Base-by-base conservation (phyloP, 139 green algal genomes). In the Dunaliella primolecta region DNA sequence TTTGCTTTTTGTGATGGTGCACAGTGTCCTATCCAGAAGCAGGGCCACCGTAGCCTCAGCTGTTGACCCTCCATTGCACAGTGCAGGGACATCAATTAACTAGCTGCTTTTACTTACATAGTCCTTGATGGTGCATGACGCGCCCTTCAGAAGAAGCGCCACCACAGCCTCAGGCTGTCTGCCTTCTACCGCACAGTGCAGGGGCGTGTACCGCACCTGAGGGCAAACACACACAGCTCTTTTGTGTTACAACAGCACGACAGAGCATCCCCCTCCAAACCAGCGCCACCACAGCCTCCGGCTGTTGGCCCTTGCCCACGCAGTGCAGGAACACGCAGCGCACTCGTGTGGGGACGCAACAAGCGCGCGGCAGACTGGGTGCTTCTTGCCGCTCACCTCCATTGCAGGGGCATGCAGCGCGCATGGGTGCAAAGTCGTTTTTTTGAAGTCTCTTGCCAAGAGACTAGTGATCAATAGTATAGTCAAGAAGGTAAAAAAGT, bases 141-240 rank as follows among this genome's bases (percentile, higher is more conserved):
- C 80, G 2, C 80, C 80, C 0, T 24, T 15, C 56, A 78, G 36
- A 11, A 84, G 46, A 46, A 84, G 55, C 7, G 24, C 56, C 80
- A 78, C 80, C 80, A 84, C 80, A 20, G 80, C 80, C 1, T 33
- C 32, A 0, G 80, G 2, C 56, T 84, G 80, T 3, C 36, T 46
- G 55, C 80, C 80, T 30, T 84, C 80, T 30, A 84, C 56, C 2
- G 80, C 80, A 31, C 80, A 84, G 21, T 84, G 80, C 80, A 84
- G 80, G 1, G 80, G 34, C 15, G 80, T 78, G 56, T 78, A 64
- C 7, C 46, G 46, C 46, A 77, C 71, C 71, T 77, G 7, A 21
- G 20, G 21, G 20, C 56, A 72, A 15, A 72, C 21, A 72, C 56
- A 72, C 15, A 72, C 20, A 72, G 20, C 56, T 15, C 21, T 21